A percentile compares a stretch with the other conserved stretches of the same genome.
phyloP scores from a whole-genome alignment of 2,329 filamentous ascomycete species.

The Pseudogymnoascus sp. region DNA sequence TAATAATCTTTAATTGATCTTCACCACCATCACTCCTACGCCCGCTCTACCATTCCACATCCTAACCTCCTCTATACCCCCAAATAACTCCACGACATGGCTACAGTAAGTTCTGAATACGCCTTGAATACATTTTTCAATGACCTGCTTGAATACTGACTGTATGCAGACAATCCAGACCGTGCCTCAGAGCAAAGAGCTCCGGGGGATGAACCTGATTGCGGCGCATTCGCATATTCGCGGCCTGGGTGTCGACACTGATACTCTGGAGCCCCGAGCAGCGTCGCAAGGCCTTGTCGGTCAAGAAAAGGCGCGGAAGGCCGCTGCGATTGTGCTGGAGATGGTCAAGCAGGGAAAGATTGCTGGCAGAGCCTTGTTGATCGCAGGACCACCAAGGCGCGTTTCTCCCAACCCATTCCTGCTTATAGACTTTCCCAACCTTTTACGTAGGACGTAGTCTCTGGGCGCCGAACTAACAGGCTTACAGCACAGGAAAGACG shows the following conservation, averaged over 20 bases:
- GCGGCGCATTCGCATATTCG: slow-evolving; percentile 97
- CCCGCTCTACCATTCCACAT: background rate
- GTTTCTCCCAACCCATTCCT: slow-evolving; percentile 14
- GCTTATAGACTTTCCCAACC: background rate
- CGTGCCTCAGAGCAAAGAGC: slow-evolving; percentile 90
- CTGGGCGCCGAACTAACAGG: background rate
- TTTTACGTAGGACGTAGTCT: slow-evolving; percentile 7
- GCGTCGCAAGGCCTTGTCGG: slow-evolving; percentile 90
- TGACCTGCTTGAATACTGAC: background rate
- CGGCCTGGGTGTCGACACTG: slow-evolving; percentile 84
- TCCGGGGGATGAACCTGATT: slow-evolving; percentile 93
- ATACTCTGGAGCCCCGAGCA: slow-evolving; percentile 78
- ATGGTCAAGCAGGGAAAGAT: slow-evolving; percentile 99
- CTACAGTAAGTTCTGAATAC: background rate
- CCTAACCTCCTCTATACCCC: slow-evolving; percentile 1
- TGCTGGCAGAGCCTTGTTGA: slow-evolving; percentile 86
- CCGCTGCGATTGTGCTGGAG: slow-evolving; percentile 89
- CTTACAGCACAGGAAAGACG: slow-evolving; percentile 81
- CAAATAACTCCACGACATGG: background rate
- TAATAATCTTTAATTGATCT: slow-evolving; percentile 5
- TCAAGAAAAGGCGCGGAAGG: slow-evolving; percentile 93
- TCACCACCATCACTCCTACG: background rate
- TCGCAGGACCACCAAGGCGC: slow-evolving; percentile 83
- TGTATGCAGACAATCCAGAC: slow-evolving; percentile 59
- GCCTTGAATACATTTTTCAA: background rate